phyloP scores from a whole-genome alignment of 2,329 filamentous ascomycete species.

The Orbilia javanica region DNA sequence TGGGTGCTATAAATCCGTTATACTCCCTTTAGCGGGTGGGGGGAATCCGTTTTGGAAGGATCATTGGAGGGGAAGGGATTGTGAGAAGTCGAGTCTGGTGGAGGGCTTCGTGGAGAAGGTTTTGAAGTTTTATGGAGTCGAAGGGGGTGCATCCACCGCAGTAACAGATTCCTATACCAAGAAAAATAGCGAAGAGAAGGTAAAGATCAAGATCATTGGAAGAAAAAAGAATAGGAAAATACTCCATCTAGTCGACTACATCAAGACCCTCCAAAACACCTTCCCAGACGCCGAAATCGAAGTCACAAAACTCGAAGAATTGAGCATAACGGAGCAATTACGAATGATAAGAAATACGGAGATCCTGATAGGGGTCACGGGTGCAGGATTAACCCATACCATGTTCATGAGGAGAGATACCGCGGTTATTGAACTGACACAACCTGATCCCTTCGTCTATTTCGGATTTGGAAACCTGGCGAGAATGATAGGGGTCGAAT shows the following conservation, averaged over 20 bases:
- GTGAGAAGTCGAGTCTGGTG: conserved; percentile 45
- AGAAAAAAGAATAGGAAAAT: conserved; percentile 60
- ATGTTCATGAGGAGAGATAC: conserved; percentile 58
- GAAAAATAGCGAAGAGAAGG: not conserved
- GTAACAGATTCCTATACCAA: not conserved
- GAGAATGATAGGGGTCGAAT: conserved; percentile 22
- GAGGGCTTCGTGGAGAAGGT: conserved; percentile 56
- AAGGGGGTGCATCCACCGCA: not conserved
- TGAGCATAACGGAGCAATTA: conserved; percentile 61
- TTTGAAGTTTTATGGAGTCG: conserved; percentile 43
- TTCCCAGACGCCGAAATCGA: conserved; percentile 59
- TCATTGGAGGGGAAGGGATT: conserved; percentile 57
- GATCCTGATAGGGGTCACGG: conserved; percentile 61
- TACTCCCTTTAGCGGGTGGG: conserved; percentile 62
- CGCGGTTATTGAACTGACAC: conserved; percentile 38
- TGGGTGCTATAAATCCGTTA: conserved; percentile 61
- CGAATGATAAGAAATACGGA: conserved; percentile 58
- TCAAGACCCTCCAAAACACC: conserved; percentile 42
- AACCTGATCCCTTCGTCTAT: conserved; percentile 36
- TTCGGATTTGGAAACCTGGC: conserved; percentile 42
- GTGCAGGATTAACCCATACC: conserved; percentile 61
- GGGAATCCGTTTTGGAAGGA: conserved; percentile 62
- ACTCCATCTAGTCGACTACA: conserved; percentile 45
- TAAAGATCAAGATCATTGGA: conserved; percentile 60
- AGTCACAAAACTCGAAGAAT: conserved; percentile 59